These are phyloP conservation scores for Pelargonium cotyledonis DNA, from an alignment of 441 rosid species.

Conservation along the genomic window DNA sequence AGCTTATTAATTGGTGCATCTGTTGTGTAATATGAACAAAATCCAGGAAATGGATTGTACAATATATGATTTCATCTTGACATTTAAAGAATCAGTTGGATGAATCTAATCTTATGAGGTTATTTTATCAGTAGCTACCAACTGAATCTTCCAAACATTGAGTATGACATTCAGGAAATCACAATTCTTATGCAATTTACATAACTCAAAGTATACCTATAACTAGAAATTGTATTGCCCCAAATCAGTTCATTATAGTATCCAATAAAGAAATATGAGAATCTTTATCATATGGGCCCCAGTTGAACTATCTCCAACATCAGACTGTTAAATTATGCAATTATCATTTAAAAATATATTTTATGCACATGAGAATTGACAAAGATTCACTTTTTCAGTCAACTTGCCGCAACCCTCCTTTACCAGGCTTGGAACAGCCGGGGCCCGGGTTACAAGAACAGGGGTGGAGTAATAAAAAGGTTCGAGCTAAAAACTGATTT, in stretches of 20 bases:
- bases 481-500: no score
- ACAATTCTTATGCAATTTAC: no score
- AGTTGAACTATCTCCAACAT: no score
- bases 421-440: no score
- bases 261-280: neutral
- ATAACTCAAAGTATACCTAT: neutral
- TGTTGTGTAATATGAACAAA: slow-evolving; percentile 1
- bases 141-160: neutral
- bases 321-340: no score
- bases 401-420: no score
- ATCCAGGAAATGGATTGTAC: neutral
- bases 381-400: no score
- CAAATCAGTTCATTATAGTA: neutral
- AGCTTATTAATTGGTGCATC: slow-evolving; percentile 10
- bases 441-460: no score
- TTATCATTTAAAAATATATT: no score
- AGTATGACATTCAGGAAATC: neutral
- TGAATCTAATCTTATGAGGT: neutral
- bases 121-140: neutral
- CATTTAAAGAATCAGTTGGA: neutral
- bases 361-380: no score
- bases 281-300: neutral
- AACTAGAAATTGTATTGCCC: neutral
- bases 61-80: neutral
- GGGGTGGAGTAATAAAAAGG: no score